phyloP scores from a whole-genome alignment of 805 yeast species.

The Martiniozyma abietophila region DNA sequence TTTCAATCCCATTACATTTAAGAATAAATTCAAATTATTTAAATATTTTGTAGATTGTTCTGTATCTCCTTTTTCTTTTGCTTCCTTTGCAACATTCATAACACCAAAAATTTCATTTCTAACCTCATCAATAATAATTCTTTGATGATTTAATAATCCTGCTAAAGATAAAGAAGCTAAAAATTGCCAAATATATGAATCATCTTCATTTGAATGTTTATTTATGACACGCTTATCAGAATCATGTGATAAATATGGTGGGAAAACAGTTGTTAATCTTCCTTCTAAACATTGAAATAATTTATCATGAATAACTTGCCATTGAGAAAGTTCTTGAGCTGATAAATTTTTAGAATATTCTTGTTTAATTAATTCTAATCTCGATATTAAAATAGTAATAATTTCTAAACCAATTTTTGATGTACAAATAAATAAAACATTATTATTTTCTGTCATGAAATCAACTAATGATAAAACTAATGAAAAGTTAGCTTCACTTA shows the following conservation, averaged over 20 bases:
- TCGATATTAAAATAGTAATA: conserved; percentile 80
- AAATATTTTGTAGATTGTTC: conserved; percentile 46
- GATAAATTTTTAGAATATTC: conserved; percentile 45
- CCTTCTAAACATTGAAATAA: conserved; percentile 74
- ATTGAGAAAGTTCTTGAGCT: conserved; percentile 50
- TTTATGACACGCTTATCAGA: conserved; percentile 17
- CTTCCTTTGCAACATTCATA: conserved; percentile 61
- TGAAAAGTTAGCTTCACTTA: conserved; percentile 71
- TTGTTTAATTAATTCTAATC: conserved; percentile 87
- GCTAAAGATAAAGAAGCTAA: conserved; percentile 89
- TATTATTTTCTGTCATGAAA: conserved; percentile 60
- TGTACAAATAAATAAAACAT: conserved; percentile 56
- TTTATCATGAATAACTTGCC: conserved; percentile 77
- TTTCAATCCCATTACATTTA: conserved; percentile 92
- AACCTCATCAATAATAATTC: conserved; percentile 88
- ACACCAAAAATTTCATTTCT: conserved; percentile 89
- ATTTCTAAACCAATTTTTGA: conserved; percentile 78
- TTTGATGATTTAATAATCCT: conserved; percentile 83
- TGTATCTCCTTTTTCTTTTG: conserved; percentile 27
- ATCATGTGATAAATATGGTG: conserved; percentile 42
- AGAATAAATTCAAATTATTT: conserved; percentile 78
- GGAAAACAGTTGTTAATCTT: conserved; percentile 70
- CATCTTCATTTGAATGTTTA: conserved; percentile 40
- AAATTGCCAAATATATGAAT: conserved; percentile 92
- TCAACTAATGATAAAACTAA: conserved; percentile 72